Conservation (phyloP, 768 basidiomycete genomes). For the Lactarius pseudohatsudake region DNA sequence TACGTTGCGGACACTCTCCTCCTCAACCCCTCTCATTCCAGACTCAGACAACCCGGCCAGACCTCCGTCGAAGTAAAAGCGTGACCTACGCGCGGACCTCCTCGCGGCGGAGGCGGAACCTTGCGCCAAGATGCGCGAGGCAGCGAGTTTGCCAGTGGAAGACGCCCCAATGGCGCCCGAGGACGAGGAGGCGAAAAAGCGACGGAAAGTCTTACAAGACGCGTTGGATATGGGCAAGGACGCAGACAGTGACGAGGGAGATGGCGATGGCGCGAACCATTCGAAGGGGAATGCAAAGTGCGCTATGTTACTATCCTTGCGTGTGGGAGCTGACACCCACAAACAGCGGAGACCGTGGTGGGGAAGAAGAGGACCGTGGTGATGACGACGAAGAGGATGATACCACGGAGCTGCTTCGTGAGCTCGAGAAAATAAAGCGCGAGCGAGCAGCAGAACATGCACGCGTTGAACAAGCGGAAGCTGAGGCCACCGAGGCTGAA, state of each 20-base stretch:
- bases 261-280: constrained; percentile 37
- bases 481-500: constrained; percentile 54
- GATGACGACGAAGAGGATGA: constrained; percentile 83
- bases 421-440: constrained; percentile 97
- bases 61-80: constrained; percentile 76
- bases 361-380: constrained; percentile 37
- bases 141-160: constrained; percentile 59
- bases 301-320: background rate
- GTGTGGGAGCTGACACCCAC: background rate
- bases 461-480: constrained; percentile 73
- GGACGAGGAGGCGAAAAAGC: constrained; percentile 68
- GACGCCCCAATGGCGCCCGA: constrained; percentile 42
- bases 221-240: constrained; percentile 88
- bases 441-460: constrained; percentile 94
- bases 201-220: constrained; percentile 85
- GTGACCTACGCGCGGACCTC: constrained; percentile 82
- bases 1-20: constrained; percentile 35
- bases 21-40: background rate
- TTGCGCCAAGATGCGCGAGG: constrained; percentile 87
- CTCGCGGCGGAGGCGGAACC: constrained; percentile 85
- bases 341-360: constrained; percentile 24
- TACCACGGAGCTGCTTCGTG: constrained; percentile 89
- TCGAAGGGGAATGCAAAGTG: constrained; percentile 11
- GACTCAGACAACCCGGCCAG: constrained; percentile 85
- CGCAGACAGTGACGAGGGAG: constrained; percentile 74